These are phyloP conservation scores for Colletotrichum navitas DNA, from an alignment of 2,329 filamentous ascomycete species.

Conservation along the genomic window DNA sequence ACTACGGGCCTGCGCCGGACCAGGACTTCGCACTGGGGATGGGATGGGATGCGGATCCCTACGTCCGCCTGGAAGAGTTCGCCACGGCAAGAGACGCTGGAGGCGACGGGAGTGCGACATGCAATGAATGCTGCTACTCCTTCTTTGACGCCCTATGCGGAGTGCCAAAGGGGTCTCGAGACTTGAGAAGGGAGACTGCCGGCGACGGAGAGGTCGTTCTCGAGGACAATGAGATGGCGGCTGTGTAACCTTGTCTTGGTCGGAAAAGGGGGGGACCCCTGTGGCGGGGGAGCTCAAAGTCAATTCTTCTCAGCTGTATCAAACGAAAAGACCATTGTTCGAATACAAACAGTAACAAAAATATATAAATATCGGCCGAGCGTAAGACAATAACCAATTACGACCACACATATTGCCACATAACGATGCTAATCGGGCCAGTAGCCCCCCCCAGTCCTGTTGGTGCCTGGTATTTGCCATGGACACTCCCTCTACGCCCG, in stretches of 20 bases:
- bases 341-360: background rate
- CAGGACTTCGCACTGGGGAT: slow-evolving; percentile 26
- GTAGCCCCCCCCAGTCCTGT: background rate
- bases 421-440: background rate
- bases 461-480: slow-evolving; percentile 27
- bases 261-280: background rate
- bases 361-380: background rate
- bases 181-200: slow-evolving; percentile 15
- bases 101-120: slow-evolving; percentile 11
- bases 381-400: background rate
- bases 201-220: background rate
- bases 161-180: slow-evolving; percentile 4
- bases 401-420: background rate
- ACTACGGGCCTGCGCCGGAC: slow-evolving; percentile 30
- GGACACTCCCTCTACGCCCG: background rate
- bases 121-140: slow-evolving; percentile 23
- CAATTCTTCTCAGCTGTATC: background rate
- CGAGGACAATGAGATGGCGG: slow-evolving; percentile 35
- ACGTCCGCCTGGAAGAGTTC: slow-evolving; percentile 17
- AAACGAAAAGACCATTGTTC: background rate
- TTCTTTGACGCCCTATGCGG: slow-evolving; percentile 34
- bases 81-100: background rate
- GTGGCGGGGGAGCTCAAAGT: too few species aligned
- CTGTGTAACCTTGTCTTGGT: background rate
- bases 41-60: slow-evolving; percentile 25